Percentiles rank a stretch among this genome's conserved stretches.
phyloP scores from a whole-genome alignment of 169 alveolate species.

The Miamiensis avidus region DNA sequence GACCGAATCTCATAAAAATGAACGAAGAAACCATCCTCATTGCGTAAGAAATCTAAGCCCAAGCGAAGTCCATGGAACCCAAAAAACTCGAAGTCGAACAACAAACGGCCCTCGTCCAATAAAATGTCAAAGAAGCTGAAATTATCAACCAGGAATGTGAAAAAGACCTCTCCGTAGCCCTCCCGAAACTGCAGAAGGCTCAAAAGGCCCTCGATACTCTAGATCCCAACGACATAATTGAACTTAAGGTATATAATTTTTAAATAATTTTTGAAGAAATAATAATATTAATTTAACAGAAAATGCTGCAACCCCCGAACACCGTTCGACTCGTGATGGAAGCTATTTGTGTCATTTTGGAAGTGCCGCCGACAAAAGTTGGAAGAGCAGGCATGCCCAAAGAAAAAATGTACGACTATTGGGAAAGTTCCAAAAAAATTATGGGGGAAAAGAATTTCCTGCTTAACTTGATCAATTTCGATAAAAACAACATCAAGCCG shows the following conservation, averaged over 20 bases:
- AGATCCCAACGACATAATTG: conserved; percentile 72
- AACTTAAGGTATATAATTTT: conserved; percentile 42
- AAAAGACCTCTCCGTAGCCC: conserved; percentile 72
- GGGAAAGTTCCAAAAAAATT: conserved; percentile 61
- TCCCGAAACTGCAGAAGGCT: conserved; percentile 74
- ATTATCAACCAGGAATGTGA: conserved; percentile 79
- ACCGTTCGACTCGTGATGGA: conserved; percentile 58
- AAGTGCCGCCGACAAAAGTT: neutral
- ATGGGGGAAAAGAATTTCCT: conserved; percentile 60
- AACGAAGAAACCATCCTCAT: conserved; percentile 68
- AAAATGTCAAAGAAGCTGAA: conserved; percentile 61
- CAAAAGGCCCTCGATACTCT: conserved; percentile 77
- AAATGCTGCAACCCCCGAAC: conserved; percentile 79
- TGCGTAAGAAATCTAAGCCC: conserved; percentile 55
- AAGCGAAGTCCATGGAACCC: conserved; percentile 71
- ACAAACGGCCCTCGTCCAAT: conserved; percentile 61
- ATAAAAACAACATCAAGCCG: conserved; percentile 56
- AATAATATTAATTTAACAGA: neutral
- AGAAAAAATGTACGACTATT: conserved; percentile 55
- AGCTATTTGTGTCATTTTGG: conserved; percentile 51
- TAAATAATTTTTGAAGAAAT: too few relatives aligned
- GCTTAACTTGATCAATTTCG: conserved; percentile 34
- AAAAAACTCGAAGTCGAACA: conserved; percentile 64
- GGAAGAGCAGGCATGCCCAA: conserved; percentile 33
- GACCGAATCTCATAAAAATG: conserved; percentile 72